Evolutionary conservation across 2,329 filamentous ascomycete species (phyloP).

Genomic region (Mycosphaerella arachidis): DNA sequence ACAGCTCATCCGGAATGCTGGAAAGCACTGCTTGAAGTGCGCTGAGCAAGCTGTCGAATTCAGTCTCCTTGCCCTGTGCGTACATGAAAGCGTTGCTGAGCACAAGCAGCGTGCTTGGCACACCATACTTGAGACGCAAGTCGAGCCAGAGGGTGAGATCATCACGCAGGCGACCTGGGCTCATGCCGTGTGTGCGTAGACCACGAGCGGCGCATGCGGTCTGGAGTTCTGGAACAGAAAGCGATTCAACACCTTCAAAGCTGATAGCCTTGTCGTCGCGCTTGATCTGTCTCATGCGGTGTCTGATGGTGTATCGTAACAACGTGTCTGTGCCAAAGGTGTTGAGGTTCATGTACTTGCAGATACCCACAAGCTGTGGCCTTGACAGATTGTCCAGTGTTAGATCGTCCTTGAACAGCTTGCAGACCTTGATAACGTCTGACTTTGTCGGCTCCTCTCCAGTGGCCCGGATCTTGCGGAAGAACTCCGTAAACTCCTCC

Average conservation of each 20-base stretch:
- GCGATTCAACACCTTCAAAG: constrained; percentile 86
- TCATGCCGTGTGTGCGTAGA: constrained; percentile 87
- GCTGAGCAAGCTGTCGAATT: constrained; percentile 85
- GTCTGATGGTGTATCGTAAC: constrained; percentile 92
- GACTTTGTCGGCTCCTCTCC: constrained; percentile 82
- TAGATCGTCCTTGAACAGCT: constrained; percentile 96
- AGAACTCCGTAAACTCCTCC: constrained; percentile 94
- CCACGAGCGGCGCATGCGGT: constrained; percentile 87
- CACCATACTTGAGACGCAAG: constrained; percentile 83
- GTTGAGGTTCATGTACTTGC: constrained; percentile 96
- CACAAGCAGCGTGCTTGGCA: constrained; percentile 93
- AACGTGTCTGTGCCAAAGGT: constrained; percentile 97
- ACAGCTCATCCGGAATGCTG: constrained; percentile 93
- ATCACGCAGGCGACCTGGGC: constrained; percentile 78
- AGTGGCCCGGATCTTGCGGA: constrained; percentile 88
- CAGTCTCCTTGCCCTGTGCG: constrained; percentile 74
- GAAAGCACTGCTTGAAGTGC: constrained; percentile 87
- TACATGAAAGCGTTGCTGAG: constrained; percentile 98
- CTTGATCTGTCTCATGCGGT: constrained; percentile 99
- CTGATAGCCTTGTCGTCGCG: constrained; percentile 91
- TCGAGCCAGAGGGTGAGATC: constrained; percentile 94
- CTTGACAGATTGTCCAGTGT: constrained; percentile 95
- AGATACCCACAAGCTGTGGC: constrained; percentile 94
- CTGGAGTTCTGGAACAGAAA: constrained; percentile 91
- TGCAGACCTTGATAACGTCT: constrained; percentile 98